Base-by-base conservation (phyloP, 345 rosid species). In the Reutealis trisperma region DNA sequence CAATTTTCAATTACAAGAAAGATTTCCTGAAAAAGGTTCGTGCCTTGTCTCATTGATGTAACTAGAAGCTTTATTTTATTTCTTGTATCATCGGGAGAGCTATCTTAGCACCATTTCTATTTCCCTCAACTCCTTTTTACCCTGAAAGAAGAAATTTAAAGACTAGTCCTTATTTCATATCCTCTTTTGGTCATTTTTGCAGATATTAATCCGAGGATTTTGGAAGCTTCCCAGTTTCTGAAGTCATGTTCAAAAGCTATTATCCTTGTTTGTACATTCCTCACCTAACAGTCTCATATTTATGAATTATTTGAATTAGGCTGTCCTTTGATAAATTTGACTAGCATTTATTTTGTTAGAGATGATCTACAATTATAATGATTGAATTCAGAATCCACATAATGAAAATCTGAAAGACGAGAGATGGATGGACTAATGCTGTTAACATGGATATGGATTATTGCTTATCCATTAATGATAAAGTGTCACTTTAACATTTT, bases 241-340 rank as follows among this genome's bases (percentile, higher is more conserved):
- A 86, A 82, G 59, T 86, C 90, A 63, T 83, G 77, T 84, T 84
- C 92, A n/a, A 86, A 86, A 89, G 88, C 97, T 81, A 76, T 92
- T 90, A 85, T 96, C 86, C 94, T 96, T 89, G 99, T 96, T 88
- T 93, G 99, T 93, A 92, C 91, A 89, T 90, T 86, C 83, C 93
- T 89, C 79, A 64, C 85, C 89, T 79, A 27, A 76, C 73, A 79
- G 60, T 62, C 77, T 75, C 63, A 49, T 77, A 24, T 52, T 57
- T 78, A 66, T 63, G 15, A 22, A 49, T 55, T 15, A 47, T 78
- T 58, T 63, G 15, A 22, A 49, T 55, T 27, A 25, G 32, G n/a
- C 41, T 15, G 59, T 41, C 70, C 41, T 41, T 10, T 69, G 42
- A 15, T 70, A 16, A 25, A 16, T 11, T 16, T 51, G 61, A 70